Conservation (phyloP, 179 eudicot species). For the Patellifolia procumbens region DNA sequence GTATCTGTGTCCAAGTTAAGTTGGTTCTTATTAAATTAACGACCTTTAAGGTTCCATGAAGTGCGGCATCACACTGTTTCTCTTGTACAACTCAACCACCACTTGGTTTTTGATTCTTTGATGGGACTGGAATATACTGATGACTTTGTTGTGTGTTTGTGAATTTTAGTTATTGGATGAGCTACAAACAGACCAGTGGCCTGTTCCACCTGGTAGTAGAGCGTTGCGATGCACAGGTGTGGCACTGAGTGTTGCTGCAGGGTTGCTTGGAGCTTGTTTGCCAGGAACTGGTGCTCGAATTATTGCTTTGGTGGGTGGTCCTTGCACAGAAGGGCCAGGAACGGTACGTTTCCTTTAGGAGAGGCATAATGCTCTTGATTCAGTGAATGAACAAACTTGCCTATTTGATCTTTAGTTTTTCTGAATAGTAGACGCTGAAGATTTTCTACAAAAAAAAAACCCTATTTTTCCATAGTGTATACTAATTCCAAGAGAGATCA, state of each 20-base stretch:
- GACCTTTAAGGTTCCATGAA: background rate
- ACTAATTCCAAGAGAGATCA: background rate
- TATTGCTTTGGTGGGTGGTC: conserved; percentile 93
- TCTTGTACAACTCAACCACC: background rate
- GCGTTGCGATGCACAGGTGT: conserved; percentile 90
- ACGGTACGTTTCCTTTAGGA: conserved; percentile 47
- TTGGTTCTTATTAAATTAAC: background rate
- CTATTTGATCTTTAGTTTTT: background rate
- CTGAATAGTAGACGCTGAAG: background rate
- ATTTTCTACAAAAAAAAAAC: background rate
- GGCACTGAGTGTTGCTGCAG: conserved; percentile 85
- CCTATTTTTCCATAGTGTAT: background rate
- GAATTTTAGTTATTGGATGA: conserved; percentile 77
- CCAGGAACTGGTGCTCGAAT: conserved; percentile 89
- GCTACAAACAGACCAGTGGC: conserved; percentile 86
- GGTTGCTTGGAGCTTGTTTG: conserved; percentile 82
- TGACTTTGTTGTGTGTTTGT: conserved; percentile 9
- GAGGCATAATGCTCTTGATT: background rate
- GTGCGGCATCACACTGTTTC: background rate
- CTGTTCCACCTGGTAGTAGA: conserved; percentile 80
- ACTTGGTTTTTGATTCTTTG: background rate
- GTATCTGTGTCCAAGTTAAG: background rate
- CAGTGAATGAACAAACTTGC: no score
- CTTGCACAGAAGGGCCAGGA: conserved; percentile 99
- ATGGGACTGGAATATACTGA: background rate